Evolutionary conservation across 2,329 filamentous ascomycete genomes (phyloP).

Genomic region (Alternaria incomplexa): DNA sequence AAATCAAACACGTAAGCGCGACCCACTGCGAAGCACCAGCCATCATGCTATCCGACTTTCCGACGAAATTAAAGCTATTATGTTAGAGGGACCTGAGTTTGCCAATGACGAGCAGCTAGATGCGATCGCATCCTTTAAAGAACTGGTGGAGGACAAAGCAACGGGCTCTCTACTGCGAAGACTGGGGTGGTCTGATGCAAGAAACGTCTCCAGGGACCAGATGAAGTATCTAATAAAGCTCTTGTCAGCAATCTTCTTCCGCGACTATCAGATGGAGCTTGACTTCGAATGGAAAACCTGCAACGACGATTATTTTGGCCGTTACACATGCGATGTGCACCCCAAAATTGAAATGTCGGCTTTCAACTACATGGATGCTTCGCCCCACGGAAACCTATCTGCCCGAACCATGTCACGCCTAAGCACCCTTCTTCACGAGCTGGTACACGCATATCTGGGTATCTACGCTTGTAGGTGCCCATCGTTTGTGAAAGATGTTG

Average conservation of each 20-base stretch:
- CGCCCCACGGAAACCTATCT: background rate
- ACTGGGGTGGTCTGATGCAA: background rate
- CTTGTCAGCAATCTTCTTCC: background rate
- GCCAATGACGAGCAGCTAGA: background rate
- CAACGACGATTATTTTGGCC: background rate
- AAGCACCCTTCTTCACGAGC: background rate
- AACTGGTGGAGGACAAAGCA: background rate
- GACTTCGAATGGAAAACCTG: background rate
- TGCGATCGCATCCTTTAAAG: background rate
- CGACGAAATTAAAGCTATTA: background rate
- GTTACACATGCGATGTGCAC: background rate
- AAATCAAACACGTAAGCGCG: background rate
- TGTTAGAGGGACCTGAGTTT: background rate
- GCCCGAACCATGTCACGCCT: background rate
- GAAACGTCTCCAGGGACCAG: background rate
- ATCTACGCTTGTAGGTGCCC: background rate
- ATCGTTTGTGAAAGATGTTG: background rate
- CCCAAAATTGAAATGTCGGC: background rate
- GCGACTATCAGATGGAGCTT: background rate
- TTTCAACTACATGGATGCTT: background rate
- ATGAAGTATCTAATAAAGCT: background rate
- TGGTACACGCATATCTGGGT: background rate
- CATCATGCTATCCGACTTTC: background rate
- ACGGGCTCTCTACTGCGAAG: background rate
- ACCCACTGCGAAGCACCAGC: background rate